Evolutionary conservation across 139 green algal genomes (phyloP).

Genomic region (Chlorella vulgaris): DNA sequence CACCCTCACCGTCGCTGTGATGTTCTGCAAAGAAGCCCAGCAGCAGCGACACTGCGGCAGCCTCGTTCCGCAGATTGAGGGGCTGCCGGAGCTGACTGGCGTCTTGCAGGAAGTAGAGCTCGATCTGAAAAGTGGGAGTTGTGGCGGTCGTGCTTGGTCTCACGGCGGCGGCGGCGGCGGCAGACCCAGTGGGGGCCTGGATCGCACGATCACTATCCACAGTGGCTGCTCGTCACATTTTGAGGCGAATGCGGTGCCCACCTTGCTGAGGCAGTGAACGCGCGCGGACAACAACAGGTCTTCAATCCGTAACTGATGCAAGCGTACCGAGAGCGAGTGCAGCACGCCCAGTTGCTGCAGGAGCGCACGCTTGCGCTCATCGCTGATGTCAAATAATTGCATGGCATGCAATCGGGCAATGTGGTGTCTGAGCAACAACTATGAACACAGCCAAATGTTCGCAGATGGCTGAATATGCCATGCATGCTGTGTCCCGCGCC

Average conservation of each 20-base stretch:
- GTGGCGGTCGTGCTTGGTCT: not conserved
- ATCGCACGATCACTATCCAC: no score
- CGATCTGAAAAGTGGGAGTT: slow-evolving; percentile 16
- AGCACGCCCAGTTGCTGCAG: not conserved
- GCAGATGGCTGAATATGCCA: not conserved
- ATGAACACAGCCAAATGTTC: no score
- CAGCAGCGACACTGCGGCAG: slow-evolving; percentile 66
- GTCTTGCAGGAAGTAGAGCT: slow-evolving; percentile 44
- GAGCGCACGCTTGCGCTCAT: not conserved
- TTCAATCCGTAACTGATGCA: not conserved
- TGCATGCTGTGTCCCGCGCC: no score
- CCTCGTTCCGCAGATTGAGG: slow-evolving; percentile 69
- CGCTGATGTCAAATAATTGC: not conserved
- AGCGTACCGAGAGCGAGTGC: not conserved
- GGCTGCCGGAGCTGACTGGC: slow-evolving; percentile 36
- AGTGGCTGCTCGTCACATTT: no score
- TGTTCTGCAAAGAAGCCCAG: slow-evolving; percentile 12
- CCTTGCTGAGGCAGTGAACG: slow-evolving; percentile 46
- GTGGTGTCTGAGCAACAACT: no score
- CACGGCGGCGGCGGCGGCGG: no score
- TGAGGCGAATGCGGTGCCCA: no score
- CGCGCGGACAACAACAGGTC: slow-evolving; percentile 18
- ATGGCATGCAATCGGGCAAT: no score
- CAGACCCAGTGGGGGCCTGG: no score
- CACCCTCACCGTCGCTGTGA: not conserved